Percentiles rank a stretch among this genome's conserved stretches.
These are phyloP conservation scores for Porphyrellus cyaneotinctus DNA, from an alignment of 768 basidiomycete genomes.

Conservation along the genomic window DNA sequence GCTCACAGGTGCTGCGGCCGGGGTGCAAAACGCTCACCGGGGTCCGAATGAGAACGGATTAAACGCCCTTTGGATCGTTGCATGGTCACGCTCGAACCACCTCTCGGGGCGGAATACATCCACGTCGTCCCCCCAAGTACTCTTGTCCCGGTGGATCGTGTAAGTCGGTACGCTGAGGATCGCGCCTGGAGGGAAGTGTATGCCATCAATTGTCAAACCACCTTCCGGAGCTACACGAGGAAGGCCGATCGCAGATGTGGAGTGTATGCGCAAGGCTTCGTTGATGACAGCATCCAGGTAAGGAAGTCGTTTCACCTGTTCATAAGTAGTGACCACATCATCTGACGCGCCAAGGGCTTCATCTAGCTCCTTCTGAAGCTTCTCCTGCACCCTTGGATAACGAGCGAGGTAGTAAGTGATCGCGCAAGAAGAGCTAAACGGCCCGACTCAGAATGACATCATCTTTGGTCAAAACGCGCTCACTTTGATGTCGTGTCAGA, in stretches of 20 bases:
- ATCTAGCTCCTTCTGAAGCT: conserved; percentile 74
- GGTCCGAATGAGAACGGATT: conserved; percentile 87
- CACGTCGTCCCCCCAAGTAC: conserved; percentile 75
- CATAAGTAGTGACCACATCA: conserved; percentile 56
- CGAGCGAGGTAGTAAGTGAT: conserved; percentile 80
- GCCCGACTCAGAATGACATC: neutral
- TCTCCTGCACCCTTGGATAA: conserved; percentile 59
- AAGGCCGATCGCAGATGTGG: conserved; percentile 79
- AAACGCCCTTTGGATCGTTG: conserved; percentile 63
- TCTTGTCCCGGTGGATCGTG: conserved; percentile 70
- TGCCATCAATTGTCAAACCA: conserved; percentile 53
- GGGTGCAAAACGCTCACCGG: conserved; percentile 37
- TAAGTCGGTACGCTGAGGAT: conserved; percentile 79
- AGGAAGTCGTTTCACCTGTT: conserved; percentile 67
- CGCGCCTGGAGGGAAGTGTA: conserved; percentile 69
- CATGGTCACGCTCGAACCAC: conserved; percentile 72
- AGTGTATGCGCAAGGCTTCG: conserved; percentile 81
- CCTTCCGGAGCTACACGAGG: conserved; percentile 75
- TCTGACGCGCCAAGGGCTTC: conserved; percentile 53
- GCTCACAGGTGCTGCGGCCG: neutral
- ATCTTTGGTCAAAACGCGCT: conserved; percentile 17
- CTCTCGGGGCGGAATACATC: conserved; percentile 77
- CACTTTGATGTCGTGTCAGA: conserved; percentile 94
- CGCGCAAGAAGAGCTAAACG: conserved; percentile 75
- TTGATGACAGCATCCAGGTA: conserved; percentile 87